Base-by-base conservation (phyloP, 805 yeast species). In the Pichia sporocuriosa region DNA sequence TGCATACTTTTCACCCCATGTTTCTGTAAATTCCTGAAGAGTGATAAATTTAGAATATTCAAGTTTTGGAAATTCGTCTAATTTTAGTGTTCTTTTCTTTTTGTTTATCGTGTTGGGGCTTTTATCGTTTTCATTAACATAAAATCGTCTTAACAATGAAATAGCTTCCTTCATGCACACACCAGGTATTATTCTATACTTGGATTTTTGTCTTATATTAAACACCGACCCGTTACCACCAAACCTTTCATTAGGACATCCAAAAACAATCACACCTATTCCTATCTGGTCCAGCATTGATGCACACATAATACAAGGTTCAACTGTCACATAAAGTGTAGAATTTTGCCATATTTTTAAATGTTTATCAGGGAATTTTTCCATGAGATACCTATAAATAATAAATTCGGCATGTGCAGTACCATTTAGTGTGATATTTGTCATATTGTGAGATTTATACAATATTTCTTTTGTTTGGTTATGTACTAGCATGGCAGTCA, bases 301-400 rank as follows among this genome's bases (percentile, higher is more conserved):
- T 0, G 96, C 97, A 66, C 98, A 93, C 98, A 93, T 93, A 7
- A 93, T 83, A 58, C 98, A 93, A 0, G 98, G 98, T 61, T 93
- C 98, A 0, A 93, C 97, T 0, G 97, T 88, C 21, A 93, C 98
- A 59, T 88, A 90, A 7, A 93, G 68, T 24, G 77, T 79, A 3
- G 84, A 68, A 21, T 79, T 73, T 29, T 61, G 53, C 52, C 86
- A 76, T 9, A 75, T 58, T 1, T 56, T 47, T 20, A 53, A 48
- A 11, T 49, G 59, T 1, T 37, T 32, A 0, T 49, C 47, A 4
- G 66, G 56, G 33, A 61, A 58, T 25, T 61, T 54, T 4, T 56
- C 48, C 28, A 72, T 58, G 8, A 82, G 72, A 23, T 63, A 58
- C 34, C 78, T 78, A 13, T 87, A 80, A 0, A 90, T 96, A 44